A percentile compares a stretch with the other conserved stretches of the same genome.
Evolutionary conservation across 225 moss, liverwort and hornwort genomes (phyloP).

Genomic region (Sphagnum contortum): DNA sequence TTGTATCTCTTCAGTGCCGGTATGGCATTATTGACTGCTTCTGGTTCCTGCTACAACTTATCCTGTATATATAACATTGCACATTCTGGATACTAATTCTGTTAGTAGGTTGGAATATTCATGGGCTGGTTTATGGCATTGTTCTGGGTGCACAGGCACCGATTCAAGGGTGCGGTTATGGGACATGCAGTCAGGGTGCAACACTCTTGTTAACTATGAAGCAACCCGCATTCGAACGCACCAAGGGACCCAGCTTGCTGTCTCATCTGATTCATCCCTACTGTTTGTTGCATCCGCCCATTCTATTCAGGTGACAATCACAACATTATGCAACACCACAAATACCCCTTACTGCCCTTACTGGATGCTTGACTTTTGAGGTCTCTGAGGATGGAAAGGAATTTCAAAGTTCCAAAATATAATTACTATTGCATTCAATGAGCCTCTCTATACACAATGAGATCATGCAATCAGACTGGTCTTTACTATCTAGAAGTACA

Average conservation of each 20-base stretch:
- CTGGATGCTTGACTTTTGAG: too few species aligned
- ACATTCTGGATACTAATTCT: too few species aligned
- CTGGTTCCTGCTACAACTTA: not conserved
- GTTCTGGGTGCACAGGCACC: conserved; percentile 31
- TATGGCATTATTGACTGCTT: conserved; percentile 13
- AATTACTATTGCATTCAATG: too few species aligned
- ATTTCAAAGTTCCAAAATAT: too few species aligned
- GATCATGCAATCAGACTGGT: too few species aligned
- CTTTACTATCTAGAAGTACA: too few species aligned
- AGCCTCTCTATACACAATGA: too few species aligned
- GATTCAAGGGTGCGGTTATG: conserved; percentile 90
- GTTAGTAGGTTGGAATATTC: too few species aligned
- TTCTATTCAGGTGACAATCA: conserved; percentile 47
- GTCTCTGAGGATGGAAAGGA: too few species aligned
- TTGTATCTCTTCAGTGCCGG: conserved; percentile 86
- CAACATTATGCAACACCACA: not conserved
- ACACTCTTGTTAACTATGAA: conserved; percentile 88
- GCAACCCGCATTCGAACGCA: conserved; percentile 49
- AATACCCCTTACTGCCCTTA: not conserved
- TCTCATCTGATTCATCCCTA: conserved; percentile 76
- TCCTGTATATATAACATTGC: too few species aligned
- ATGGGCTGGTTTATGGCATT: too few species aligned
- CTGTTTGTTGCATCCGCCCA: conserved; percentile 69
- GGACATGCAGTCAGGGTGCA: conserved; percentile 84
- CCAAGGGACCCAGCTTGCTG: conserved; percentile 65